A percentile compares a stretch with the other conserved stretches of the same genome.
Evolutionary conservation across 1,139 yeast genomes (phyloP).

Genomic region (Blastobotrys ciferrii): DNA sequence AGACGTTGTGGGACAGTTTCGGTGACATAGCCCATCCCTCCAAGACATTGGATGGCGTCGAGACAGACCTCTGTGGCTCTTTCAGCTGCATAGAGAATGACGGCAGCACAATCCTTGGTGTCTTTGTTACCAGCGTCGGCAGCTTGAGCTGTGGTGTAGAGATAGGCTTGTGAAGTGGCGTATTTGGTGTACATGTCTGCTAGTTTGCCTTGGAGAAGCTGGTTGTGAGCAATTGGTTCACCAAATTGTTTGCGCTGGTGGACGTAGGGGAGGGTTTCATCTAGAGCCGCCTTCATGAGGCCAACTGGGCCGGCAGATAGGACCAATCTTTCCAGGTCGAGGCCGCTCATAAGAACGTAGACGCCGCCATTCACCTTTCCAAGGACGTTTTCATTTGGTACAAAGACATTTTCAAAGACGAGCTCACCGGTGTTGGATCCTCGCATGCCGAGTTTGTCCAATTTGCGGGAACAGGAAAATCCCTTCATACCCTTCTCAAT

Average conservation of each 20-base stretch:
- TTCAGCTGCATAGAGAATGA: constrained; percentile 37
- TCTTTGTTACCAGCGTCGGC: constrained; percentile 33
- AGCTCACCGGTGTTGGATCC: constrained; percentile 39
- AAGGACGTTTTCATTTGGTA: constrained; percentile 36
- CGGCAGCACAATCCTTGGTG: constrained; percentile 38
- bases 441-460: constrained; percentile 38
- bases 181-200: constrained; percentile 39
- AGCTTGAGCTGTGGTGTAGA: constrained; percentile 31
- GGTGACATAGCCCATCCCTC: constrained; percentile 38
- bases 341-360: constrained; percentile 36
- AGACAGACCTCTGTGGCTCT: constrained; percentile 37
- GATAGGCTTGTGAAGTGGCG: constrained; percentile 34
- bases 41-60: constrained; percentile 37
- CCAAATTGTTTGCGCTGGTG: constrained; percentile 38
- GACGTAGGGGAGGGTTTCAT: constrained; percentile 36
- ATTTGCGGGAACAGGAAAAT: constrained; percentile 34
- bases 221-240: constrained; percentile 36
- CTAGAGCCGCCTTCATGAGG: constrained; percentile 36
- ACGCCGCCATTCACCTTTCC: constrained; percentile 35
- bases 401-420: constrained; percentile 35
- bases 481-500: constrained; percentile 35
- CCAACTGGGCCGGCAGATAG: constrained; percentile 39
- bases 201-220: constrained; percentile 36
- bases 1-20: constrained; percentile 36
- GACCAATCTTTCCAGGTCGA: constrained; percentile 36